A percentile compares a stretch with the other conserved stretches of the same genome.
These are phyloP conservation scores for Pseudocercospora eumusae DNA, from an alignment of 2,329 filamentous ascomycete species.

Conservation along the genomic window DNA sequence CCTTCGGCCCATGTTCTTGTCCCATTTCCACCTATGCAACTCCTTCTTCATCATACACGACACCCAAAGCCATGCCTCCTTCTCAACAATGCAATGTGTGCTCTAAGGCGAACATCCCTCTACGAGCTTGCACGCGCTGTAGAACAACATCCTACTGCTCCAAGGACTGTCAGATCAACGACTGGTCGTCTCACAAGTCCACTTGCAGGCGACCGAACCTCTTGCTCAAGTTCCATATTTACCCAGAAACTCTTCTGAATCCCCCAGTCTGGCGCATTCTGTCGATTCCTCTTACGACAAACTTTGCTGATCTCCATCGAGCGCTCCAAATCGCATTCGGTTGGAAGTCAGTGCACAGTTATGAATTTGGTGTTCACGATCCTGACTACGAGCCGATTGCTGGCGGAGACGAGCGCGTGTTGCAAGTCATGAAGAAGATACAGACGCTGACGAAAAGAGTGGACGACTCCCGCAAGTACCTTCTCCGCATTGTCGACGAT, in stretches of 20 bases:
- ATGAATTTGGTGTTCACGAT: slow-evolving; percentile 31
- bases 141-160: slow-evolving; percentile 19
- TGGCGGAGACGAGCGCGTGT: neutral
- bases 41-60: too few species aligned
- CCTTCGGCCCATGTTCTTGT: neutral
- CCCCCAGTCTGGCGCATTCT: slow-evolving; percentile 34
- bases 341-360: slow-evolving; percentile 33
- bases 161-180: slow-evolving; percentile 21
- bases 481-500: slow-evolving; percentile 15
- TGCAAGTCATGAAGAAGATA: slow-evolving; percentile 11
- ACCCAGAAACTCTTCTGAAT: slow-evolving; percentile 22
- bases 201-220: slow-evolving; percentile 34
- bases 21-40: neutral
- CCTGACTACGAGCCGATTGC: slow-evolving; percentile 12
- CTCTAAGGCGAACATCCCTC: slow-evolving; percentile 5
- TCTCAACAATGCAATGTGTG: slow-evolving; percentile 9
- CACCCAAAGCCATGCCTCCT: neutral
- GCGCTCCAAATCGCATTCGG: slow-evolving; percentile 36
- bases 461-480: slow-evolving; percentile 14
- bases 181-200: slow-evolving; percentile 26
- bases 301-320: slow-evolving; percentile 32
- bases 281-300: slow-evolving; percentile 30
- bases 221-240: slow-evolving; percentile 31
- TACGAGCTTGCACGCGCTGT: slow-evolving; percentile 15
- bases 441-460: slow-evolving; percentile 2